Evolutionary conservation across 805 yeast genomes (phyloP).

Genomic region (Cyberlindnera euphorbiiphila): DNA sequence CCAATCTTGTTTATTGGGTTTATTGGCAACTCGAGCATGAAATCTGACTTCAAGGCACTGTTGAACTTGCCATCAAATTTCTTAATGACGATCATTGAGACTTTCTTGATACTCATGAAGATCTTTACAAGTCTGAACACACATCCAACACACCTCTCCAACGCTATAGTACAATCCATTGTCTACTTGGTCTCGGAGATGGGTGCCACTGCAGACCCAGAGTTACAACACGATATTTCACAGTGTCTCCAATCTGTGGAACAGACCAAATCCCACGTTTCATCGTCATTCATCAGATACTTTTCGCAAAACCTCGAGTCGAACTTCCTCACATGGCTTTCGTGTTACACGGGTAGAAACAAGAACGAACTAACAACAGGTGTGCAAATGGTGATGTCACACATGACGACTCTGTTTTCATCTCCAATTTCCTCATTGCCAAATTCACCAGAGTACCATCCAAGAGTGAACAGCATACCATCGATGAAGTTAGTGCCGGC

Average conservation of each 20-base stretch:
- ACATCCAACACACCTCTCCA: constrained; percentile 8
- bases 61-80: constrained; percentile 7
- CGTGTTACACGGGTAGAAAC: constrained; percentile 3
- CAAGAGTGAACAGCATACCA: too few species aligned
- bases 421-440: constrained; percentile 1
- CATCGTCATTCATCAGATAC: constrained; percentile 3
- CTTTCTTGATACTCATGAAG: constrained; percentile 42
- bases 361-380: constrained; percentile 2
- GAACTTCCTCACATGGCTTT: constrained; percentile 10
- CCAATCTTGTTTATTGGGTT: constrained; percentile 42
- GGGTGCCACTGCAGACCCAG: constrained; percentile 6
- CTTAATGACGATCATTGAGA: constrained; percentile 34
- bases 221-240: constrained; percentile 5
- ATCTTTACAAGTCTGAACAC: constrained; percentile 32
- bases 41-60: constrained; percentile 3
- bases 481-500: too few species aligned
- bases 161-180: constrained; percentile 24
- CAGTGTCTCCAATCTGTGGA: background rate
- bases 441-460: background rate
- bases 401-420: background rate
- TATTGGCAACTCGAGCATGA: constrained; percentile 1
- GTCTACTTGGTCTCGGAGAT: constrained; percentile 18
- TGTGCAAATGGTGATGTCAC: background rate
- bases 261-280: background rate
- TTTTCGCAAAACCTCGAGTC: constrained; percentile 7